These are phyloP conservation scores for Gracilaria vermiculophylla DNA, from an alignment of 23 red algal genomes.

Conservation along the genomic window DNA sequence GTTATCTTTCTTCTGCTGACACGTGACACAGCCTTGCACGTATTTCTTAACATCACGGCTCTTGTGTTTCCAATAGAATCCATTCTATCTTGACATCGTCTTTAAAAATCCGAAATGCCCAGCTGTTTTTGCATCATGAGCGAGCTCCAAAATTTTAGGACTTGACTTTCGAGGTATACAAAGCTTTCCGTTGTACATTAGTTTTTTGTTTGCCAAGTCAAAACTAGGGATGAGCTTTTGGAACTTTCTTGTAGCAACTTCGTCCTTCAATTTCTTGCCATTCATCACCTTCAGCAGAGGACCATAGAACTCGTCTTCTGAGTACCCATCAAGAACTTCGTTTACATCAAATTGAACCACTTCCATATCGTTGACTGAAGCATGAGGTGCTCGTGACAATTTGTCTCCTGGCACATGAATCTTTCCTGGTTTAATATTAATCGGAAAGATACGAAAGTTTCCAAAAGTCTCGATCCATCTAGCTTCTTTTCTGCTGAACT, in stretches of 20 bases:
- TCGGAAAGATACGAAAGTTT: neutral
- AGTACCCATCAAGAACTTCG: neutral
- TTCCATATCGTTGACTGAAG: neutral
- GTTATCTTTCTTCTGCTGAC: conserved; percentile 16
- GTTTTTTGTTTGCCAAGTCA: neutral
- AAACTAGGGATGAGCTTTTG: conserved; percentile 16
- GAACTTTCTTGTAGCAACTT: neutral
- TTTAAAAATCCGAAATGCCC: conserved; percentile 30
- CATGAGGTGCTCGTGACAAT: neutral
- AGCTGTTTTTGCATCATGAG: neutral
- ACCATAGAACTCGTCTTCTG: neutral
- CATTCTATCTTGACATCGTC: neutral
- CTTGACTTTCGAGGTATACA: neutral
- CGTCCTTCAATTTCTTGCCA: too few relatives aligned
- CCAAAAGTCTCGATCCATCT: neutral
- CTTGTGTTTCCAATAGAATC: conserved; percentile 42
- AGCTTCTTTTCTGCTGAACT: neutral
- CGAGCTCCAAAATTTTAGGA: neutral
- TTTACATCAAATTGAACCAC: too few relatives aligned
- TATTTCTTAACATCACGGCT: neutral
- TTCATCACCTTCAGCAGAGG: too few relatives aligned
- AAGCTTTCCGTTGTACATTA: neutral
- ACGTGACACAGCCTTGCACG: neutral
- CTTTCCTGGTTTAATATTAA: neutral
- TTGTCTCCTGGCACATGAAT: conserved; percentile 38